Percentiles rank a stretch among this genome's conserved stretches.
These are phyloP conservation scores for Xylaria sp. DNA, from an alignment of 2,329 filamentous ascomycete species.

Conservation along the genomic window DNA sequence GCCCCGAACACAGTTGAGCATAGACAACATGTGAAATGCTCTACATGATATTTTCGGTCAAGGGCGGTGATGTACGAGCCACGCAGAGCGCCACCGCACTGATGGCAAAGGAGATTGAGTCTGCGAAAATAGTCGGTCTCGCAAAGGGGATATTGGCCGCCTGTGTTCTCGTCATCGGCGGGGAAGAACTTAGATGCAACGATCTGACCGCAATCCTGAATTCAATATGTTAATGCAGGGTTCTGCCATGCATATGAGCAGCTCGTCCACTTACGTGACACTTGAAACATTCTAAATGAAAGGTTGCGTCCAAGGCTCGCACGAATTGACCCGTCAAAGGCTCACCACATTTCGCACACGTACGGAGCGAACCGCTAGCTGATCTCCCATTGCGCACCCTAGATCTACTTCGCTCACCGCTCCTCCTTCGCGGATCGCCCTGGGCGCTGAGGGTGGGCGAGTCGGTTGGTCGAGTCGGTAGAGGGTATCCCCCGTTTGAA, in stretches of 20 bases:
- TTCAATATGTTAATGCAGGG: constrained; percentile 31
- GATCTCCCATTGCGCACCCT: constrained; percentile 64
- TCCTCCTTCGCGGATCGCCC: constrained; percentile 61
- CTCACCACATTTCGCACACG: constrained; percentile 89
- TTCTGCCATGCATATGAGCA: constrained; percentile 6
- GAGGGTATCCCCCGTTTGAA: constrained; percentile 46
- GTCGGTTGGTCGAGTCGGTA: constrained; percentile 48
- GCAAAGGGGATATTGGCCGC: constrained; percentile 91
- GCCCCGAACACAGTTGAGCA: constrained; percentile 98
- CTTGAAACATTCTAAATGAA: constrained; percentile 97
- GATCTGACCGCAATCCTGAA: constrained; percentile 93
- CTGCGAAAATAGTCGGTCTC: constrained; percentile 98
- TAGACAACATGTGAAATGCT: constrained; percentile 98
- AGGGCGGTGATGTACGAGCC: constrained; percentile 98
- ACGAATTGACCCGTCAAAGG: constrained; percentile 95
- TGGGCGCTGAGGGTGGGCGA: constrained; percentile 55
- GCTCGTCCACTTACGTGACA: constrained; percentile 77
- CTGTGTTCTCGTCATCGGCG: constrained; percentile 87
- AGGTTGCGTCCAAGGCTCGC: constrained; percentile 90
- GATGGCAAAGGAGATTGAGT: constrained; percentile 88
- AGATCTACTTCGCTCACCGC: constrained; percentile 68
- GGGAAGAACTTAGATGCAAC: constrained; percentile 99
- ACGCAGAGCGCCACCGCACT: constrained; percentile 90
- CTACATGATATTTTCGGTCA: constrained; percentile 98
- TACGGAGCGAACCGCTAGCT: constrained; percentile 69